Conservation (phyloP, 257 asterid genomes). For the Primulina huaijiensis region DNA sequence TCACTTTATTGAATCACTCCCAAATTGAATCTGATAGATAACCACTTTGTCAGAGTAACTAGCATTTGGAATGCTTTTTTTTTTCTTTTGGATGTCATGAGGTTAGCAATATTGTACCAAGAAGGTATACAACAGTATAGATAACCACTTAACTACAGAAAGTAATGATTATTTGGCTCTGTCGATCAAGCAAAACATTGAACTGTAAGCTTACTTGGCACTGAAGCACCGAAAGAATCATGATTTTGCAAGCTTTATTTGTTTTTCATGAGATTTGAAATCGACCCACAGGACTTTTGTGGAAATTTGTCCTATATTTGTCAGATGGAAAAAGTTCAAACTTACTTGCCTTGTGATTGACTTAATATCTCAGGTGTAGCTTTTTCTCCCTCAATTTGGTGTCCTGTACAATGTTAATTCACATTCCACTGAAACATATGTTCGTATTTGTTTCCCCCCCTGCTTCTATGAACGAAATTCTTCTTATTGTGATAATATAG, state of each 20-base stretch:
- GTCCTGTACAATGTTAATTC: background rate
- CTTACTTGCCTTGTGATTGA: background rate
- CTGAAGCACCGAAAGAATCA: slow-evolving; percentile 16
- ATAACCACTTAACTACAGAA: background rate
- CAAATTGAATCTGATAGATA: background rate
- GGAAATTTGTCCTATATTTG: background rate
- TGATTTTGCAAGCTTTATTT: slow-evolving; percentile 9
- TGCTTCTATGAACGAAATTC: background rate
- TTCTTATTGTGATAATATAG: background rate
- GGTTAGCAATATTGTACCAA: background rate
- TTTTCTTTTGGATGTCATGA: background rate
- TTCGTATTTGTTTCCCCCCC: background rate
- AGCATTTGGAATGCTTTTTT: background rate
- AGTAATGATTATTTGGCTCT: background rate
- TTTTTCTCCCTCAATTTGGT: slow-evolving; percentile 1
- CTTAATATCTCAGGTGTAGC: background rate
- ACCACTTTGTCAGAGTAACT: no score
- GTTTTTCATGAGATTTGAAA: slow-evolving; percentile 6
- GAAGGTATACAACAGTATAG: background rate
- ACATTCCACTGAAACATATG: background rate
- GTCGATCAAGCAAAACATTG: background rate
- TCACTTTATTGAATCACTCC: no score
- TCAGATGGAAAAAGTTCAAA: slow-evolving; percentile 9
- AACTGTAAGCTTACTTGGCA: slow-evolving; percentile 15
- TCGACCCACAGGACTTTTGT: background rate